Evolutionary conservation across 2,329 filamentous ascomycete species (phyloP).

Genomic region (Nemania diffusa): DNA sequence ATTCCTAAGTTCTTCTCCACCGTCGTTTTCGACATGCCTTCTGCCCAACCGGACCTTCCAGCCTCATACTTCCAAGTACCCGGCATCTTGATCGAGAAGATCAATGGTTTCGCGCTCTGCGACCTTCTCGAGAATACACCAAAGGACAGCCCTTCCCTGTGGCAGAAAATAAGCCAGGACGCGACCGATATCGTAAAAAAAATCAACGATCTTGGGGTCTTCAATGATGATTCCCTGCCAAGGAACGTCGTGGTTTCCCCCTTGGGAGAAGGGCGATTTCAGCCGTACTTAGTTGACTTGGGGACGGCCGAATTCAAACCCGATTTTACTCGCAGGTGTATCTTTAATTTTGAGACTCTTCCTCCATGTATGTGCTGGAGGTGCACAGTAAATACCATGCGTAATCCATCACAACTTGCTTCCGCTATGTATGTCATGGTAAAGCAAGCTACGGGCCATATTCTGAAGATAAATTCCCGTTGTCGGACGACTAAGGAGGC

Average conservation of each 20-base stretch:
- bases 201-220: conserved; percentile 4
- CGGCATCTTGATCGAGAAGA: conserved; percentile 13
- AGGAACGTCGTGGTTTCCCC: conserved; percentile 12
- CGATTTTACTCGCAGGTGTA: background rate
- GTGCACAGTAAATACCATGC: background rate
- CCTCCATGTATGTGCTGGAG: background rate
- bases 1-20: conserved; percentile 6
- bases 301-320: background rate
- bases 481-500: background rate
- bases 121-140: conserved; percentile 4
- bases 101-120: conserved; percentile 8
- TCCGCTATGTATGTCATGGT: background rate
- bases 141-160: background rate
- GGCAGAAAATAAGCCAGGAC: conserved; percentile 4
- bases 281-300: background rate
- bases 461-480: background rate
- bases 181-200: background rate
- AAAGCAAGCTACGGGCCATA: background rate
- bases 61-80: conserved; percentile 7
- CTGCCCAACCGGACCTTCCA: background rate
- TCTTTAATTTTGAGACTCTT: background rate
- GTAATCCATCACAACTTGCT: background rate
- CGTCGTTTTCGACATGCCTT: conserved; percentile 7
- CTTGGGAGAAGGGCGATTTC: background rate
- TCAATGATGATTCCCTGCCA: background rate